Percentiles rank a stretch among this genome's conserved stretches.
Conservation (phyloP, 495 filamentous ascomycete genomes). For the Neohortaea acidophila region DNA sequence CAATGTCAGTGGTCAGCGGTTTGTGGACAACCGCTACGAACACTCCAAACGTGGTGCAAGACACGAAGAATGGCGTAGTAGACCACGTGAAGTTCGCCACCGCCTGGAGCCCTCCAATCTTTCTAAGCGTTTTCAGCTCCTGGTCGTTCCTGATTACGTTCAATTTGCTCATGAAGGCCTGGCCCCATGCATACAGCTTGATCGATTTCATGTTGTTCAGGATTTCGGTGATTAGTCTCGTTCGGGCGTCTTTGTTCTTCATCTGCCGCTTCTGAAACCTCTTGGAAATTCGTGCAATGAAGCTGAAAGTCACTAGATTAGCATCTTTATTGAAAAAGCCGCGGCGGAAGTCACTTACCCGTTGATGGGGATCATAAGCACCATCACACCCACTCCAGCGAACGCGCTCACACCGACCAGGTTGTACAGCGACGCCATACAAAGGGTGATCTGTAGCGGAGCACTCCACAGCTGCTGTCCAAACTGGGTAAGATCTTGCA, state of each 20-base stretch:
- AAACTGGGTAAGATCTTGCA: constrained; percentile 91
- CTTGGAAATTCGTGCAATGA: constrained; percentile 89
- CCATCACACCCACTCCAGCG: constrained; percentile 91
- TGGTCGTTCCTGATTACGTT: constrained; percentile 89
- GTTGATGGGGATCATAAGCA: constrained; percentile 94
- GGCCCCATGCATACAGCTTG: constrained; percentile 96
- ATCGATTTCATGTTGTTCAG: constrained; percentile 99
- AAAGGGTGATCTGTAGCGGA: constrained; percentile 88
- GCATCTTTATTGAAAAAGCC: too few species aligned
- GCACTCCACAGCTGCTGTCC: constrained; percentile 91
- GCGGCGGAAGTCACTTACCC: too few species aligned
- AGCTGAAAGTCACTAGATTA: too few species aligned
- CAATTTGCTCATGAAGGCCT: constrained; percentile 92
- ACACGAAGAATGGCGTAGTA: constrained; percentile 98
- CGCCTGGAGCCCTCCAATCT: constrained; percentile 85
- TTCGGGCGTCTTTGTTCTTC: constrained; percentile 96
- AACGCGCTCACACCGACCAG: constrained; percentile 88
- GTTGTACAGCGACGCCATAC: constrained; percentile 90
- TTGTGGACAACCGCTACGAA: constrained; percentile 70
- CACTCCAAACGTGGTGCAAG: constrained; percentile 88
- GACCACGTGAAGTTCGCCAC: constrained; percentile 97
- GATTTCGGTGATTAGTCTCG: constrained; percentile 90
- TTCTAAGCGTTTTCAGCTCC: constrained; percentile 87
- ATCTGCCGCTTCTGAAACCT: constrained; percentile 88
- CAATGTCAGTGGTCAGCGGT: constrained; percentile 82